A percentile compares a stretch with the other conserved stretches of the same genome.
Evolutionary conservation across 164 flowering plant species (phyloP).

Genomic region (Macadamia tetraphylla): DNA sequence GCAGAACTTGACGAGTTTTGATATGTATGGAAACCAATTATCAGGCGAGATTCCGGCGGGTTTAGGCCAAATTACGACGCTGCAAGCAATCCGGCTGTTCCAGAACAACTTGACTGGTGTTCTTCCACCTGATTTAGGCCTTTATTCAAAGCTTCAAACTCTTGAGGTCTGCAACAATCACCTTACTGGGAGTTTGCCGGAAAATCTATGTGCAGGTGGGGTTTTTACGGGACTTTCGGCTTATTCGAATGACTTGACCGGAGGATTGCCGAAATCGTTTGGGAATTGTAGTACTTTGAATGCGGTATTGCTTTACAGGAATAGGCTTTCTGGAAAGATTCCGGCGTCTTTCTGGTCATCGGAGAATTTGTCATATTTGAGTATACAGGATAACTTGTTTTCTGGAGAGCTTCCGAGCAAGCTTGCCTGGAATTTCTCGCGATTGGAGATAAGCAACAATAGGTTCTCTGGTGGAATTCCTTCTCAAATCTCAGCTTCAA

Average conservation of each 20-base stretch:
- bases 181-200: conserved; percentile 44
- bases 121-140: conserved; percentile 46
- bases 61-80: conserved; percentile 24
- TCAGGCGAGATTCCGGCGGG: conserved; percentile 37
- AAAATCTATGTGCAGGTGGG: conserved; percentile 30
- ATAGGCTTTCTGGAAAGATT: conserved; percentile 47
- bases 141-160: conserved; percentile 22
- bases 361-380: conserved; percentile 21
- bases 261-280: conserved; percentile 52
- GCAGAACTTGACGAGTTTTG: conserved; percentile 21
- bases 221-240: conserved; percentile 31
- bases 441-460: conserved; percentile 49
- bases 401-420: conserved; percentile 41
- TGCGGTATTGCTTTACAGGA: conserved; percentile 31
- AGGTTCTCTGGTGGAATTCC: conserved; percentile 56
- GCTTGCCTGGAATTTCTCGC: conserved; percentile 39
- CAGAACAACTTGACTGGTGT: conserved; percentile 35
- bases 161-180: conserved; percentile 34
- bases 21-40: conserved; percentile 36
- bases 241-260: conserved; percentile 48
- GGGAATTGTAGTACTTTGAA: conserved; percentile 42
- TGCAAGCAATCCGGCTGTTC: conserved; percentile 28
- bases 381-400: conserved; percentile 40
- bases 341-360: conserved; percentile 53
- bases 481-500: conserved; percentile 19